Base-by-base conservation (phyloP, 352 stramenopile species). In the Pythium phragmiticola region DNA sequence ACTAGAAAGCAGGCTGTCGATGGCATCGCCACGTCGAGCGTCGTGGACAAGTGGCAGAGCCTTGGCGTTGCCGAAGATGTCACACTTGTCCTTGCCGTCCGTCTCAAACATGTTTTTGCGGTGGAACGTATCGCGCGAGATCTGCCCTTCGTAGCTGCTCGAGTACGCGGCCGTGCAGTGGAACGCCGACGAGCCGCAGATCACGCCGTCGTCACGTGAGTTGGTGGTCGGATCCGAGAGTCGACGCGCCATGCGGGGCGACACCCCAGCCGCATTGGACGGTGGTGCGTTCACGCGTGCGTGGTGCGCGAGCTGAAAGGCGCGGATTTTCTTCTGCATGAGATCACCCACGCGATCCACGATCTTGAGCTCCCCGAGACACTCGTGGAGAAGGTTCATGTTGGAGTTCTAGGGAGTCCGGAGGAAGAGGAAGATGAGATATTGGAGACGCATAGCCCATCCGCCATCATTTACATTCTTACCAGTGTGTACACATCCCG, bases 31-130 rank as follows among this genome's bases (percentile, higher is more conserved):
- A 23, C 55, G 58, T 30, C 60, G 57, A 7, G 23, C 1, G 7
- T 13, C 26, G 33, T 37, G 33, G 33, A 37, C 6, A 11, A 9
- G 33, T 37, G 33, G 33, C 33, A 9, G 41, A 6, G 41, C 51
- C 66, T 84, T 87, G 11, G 77, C 68, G 48, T 87, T 81, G 16
- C 77, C 78, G 34, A 90, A 88, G 48, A 88, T 90, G 54, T 90
- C 78, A 26, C 80, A 60, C 39, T 80, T 74, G 14, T 86, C 74
- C 2, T 72, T 69, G 39, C 76, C 68, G 21, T 90, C 78, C 9
- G 65, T 70, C 16, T 87, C 77, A 43, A 90, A 80, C 63, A 84
- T 70, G 26, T 80, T 80, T n/a, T 73, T 72, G 12, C 78, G 70
- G 33, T 81, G 71, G 62, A 87, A 88, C 6, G 67, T 77, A 6